phyloP scores from a whole-genome alignment of 2,329 filamentous ascomycete genomes.

The Diaporthe ilicicola region DNA sequence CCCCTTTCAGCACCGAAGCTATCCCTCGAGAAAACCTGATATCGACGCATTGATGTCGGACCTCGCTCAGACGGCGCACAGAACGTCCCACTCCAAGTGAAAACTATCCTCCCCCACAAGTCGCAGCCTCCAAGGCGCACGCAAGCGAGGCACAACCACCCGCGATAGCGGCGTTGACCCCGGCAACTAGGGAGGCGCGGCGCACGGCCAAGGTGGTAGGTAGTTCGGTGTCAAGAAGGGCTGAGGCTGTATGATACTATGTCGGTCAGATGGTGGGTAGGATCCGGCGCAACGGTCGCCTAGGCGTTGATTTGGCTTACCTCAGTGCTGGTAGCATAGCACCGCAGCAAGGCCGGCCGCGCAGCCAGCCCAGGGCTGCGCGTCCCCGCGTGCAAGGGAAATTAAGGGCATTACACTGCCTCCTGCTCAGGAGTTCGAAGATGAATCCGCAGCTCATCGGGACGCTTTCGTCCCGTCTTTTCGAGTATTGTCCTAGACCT shows the following conservation, averaged over 20 bases:
- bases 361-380: neutral
- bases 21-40: neutral
- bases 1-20: neutral
- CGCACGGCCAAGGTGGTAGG: slow-evolving; percentile 12
- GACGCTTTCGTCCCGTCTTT: slow-evolving; percentile 15
- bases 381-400: neutral
- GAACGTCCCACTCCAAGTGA: neutral
- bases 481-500: slow-evolving; percentile 9
- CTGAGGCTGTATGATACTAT: neutral
- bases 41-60: slow-evolving; percentile 1
- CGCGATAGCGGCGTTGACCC: neutral
- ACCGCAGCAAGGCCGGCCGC: too few relatives aligned
- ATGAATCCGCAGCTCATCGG: slow-evolving; percentile 6
- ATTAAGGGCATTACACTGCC: slow-evolving; percentile 12
- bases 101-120: neutral
- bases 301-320: neutral
- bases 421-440: slow-evolving; percentile 9
- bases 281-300: neutral
- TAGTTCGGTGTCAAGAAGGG: neutral
- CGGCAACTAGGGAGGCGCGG: neutral
- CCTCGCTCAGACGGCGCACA: neutral
- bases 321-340: neutral
- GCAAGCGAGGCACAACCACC: neutral
- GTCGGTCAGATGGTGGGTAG: neutral
- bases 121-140: neutral